These are phyloP conservation scores for Trametes elegans DNA, from an alignment of 768 basidiomycete genomes.

Conservation along the genomic window DNA sequence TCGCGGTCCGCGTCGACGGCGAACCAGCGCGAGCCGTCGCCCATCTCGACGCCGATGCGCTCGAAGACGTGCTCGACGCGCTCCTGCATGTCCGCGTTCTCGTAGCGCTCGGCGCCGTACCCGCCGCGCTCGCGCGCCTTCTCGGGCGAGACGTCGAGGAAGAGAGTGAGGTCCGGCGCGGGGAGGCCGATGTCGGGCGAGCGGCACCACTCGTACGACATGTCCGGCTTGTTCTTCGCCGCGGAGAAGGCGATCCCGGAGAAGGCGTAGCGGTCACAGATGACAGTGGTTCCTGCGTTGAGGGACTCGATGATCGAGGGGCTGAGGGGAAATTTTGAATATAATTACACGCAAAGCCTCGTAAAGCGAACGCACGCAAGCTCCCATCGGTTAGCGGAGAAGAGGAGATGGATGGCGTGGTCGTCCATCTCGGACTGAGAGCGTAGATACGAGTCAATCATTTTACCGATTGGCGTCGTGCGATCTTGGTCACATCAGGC, in stretches of 20 bases:
- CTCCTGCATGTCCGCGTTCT: constrained; percentile 72
- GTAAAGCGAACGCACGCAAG: constrained; percentile 64
- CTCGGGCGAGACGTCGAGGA: constrained; percentile 79
- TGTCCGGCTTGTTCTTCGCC: constrained; percentile 29
- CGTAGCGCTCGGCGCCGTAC: constrained; percentile 87
- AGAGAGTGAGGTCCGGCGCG: constrained; percentile 82
- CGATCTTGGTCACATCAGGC: constrained; percentile 55
- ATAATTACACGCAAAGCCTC: no score
- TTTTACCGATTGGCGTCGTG: constrained; percentile 84
- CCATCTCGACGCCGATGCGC: constrained; percentile 53
- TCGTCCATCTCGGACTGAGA: constrained; percentile 88
- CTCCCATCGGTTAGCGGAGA: constrained; percentile 98
- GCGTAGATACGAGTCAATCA: constrained; percentile 91
- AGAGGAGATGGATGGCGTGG: constrained; percentile 87
- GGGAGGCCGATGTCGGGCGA: constrained; percentile 87
- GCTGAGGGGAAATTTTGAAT: constrained; percentile 32
- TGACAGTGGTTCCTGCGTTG: constrained; percentile 60
- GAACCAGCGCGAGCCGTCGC: constrained; percentile 44
- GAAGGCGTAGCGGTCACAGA: constrained; percentile 95
- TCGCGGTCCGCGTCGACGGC: constrained; percentile 56
- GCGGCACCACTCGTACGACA: constrained; percentile 82
- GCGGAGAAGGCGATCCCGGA: constrained; percentile 93
- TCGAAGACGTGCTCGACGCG: constrained; percentile 61
- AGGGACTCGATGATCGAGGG: constrained; percentile 61
- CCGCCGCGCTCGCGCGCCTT: constrained; percentile 68